These are phyloP conservation scores for Sporothrix euskadiensis DNA, from an alignment of 2,329 filamentous ascomycete genomes.

Conservation along the genomic window DNA sequence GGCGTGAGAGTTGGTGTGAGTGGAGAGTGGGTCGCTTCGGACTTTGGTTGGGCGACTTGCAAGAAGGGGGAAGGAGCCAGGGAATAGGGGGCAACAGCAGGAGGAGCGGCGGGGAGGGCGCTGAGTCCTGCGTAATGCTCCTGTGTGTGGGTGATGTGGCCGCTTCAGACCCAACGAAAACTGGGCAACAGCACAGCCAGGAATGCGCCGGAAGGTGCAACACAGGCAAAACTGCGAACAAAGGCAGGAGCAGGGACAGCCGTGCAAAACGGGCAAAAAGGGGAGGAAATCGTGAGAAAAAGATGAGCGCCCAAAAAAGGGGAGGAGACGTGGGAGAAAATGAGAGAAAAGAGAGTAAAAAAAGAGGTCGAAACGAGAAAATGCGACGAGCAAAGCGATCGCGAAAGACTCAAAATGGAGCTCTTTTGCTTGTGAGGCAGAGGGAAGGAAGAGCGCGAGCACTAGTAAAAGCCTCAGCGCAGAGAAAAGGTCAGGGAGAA, in stretches of 20 bases:
- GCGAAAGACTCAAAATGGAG: conserved; percentile 3
- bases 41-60: conserved; percentile 20
- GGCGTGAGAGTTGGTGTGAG: conserved; percentile 19
- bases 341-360: not conserved
- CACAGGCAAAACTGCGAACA: conserved; percentile 12
- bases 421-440: not conserved
- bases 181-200: conserved; percentile 26
- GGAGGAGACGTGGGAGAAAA: not conserved
- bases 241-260: conserved; percentile 13
- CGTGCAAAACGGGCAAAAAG: conserved; percentile 29
- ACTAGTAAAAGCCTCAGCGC: conserved; percentile 50
- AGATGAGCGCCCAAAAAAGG: not conserved
- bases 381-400: conserved; percentile 13
- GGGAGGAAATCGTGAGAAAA: conserved; percentile 4
- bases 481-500: conserved; percentile 30
- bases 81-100: conserved; percentile 22
- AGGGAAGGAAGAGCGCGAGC: conserved; percentile 42
- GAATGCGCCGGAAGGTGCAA: conserved; percentile 24
- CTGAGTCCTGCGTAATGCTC: conserved; percentile 24
- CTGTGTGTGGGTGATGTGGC: conserved; percentile 37
- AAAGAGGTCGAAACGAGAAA: conserved; percentile 26
- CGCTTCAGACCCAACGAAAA: conserved; percentile 36
- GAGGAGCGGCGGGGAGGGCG: conserved; percentile 17
- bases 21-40: conserved; percentile 28
- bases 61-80: not conserved